Base-by-base conservation (phyloP, 2,329 filamentous ascomycete species). In the Pseudonectria foliicola region DNA sequence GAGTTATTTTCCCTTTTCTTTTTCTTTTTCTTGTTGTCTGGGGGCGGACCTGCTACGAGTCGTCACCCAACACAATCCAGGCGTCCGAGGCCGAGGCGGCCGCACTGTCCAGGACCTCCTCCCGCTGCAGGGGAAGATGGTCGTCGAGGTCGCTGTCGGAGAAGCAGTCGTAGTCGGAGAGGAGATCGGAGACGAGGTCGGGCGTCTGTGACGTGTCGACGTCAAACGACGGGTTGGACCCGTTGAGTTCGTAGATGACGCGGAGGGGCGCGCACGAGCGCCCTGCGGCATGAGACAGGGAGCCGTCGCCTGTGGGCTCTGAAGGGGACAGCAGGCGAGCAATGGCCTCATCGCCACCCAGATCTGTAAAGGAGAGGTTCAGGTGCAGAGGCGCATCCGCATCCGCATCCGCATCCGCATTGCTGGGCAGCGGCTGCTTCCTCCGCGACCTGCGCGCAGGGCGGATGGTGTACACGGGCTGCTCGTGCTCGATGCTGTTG, bases 51-150 rank as follows among this genome's bases (percentile, higher is more conserved):
- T 67, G 62, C 55, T 68, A 62, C 61, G 57, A 66, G 63, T 59
- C 66, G 58, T 67, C 63, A 51, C 59, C 61, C 47, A 68, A 53
- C 53, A 68, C 55, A 25, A 67, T 56, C 64, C 64, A 68, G 41
- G 58, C 49, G 27, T 60, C 62, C 15, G 55, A 48, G 34, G 47
- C 48, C 25, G 50, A 45, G 29, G 48, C 38, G 34, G 49, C 46
- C 41, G 50, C 47, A 44, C 47, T 37, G 29, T 58, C 54, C 32
- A 43, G 40, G 31, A 57, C 45, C 47, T 59, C 18, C 8, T 21
- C 55, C 27, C 45, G 45, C 49, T 62, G 55, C 0, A 49, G 46
- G 24, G 53, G 58, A 8, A 46, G 5, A 21, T 21, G 35, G 32
- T 55, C 53, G 29, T 57, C 55, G 23, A 61, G 42, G 29, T 62